Conservation (phyloP, 805 yeast species). For the Monosporozyma servazzii region DNA sequence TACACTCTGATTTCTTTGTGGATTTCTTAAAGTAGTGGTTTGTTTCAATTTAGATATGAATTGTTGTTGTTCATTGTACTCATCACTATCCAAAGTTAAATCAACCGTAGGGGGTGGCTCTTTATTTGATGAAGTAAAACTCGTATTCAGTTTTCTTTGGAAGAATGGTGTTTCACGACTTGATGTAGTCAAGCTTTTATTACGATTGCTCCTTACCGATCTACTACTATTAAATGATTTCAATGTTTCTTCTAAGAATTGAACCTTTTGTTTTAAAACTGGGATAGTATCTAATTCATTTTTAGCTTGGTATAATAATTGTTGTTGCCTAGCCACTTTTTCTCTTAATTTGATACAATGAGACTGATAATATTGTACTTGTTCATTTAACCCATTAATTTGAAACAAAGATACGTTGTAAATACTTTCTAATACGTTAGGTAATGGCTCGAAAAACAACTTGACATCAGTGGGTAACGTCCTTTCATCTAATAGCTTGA, state of each 20-base stretch:
- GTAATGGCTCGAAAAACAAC: constrained; percentile 22
- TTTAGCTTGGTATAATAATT: constrained; percentile 20
- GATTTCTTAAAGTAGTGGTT: constrained; percentile 6
- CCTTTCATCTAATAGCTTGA: constrained; percentile 13
- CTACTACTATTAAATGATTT: not conserved
- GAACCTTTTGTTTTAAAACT: constrained; percentile 11
- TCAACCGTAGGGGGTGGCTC: constrained; percentile 20
- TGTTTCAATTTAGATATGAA: constrained; percentile 18
- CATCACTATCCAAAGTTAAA: constrained; percentile 18
- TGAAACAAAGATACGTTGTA: constrained; percentile 26
- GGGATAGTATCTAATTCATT: constrained; percentile 21
- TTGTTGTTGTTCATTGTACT: constrained; percentile 4
- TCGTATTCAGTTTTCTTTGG: not conserved
- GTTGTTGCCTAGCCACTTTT: constrained; percentile 22
- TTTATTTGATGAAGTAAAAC: not conserved
- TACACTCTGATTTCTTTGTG: not conserved
- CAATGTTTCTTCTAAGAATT: constrained; percentile 2
- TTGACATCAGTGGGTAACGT: constrained; percentile 18
- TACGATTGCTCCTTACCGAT: not conserved
- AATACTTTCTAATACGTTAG: constrained; percentile 18
- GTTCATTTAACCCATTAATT: constrained; percentile 16
- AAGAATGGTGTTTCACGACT: not conserved
- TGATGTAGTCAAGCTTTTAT: not conserved
- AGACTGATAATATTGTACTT: constrained; percentile 20
- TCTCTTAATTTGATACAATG: constrained; percentile 18